phyloP scores from a whole-genome alignment of 345 rosid species.

The sweet orange (Citrus sinensis) region DVS_A1.0 CM039163.1:9539001-9539500 shows the following conservation, averaged over 20 bases:
- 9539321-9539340: neutral
- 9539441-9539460: constrained; percentile 6
- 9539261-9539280: neutral
- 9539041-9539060: neutral
- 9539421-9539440: constrained; percentile 8
- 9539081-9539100: constrained; percentile 10
- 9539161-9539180: constrained; percentile 69
- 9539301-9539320: neutral
- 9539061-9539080: neutral
- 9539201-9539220: constrained; percentile 67
- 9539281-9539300: neutral
- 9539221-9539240: constrained; percentile 83
- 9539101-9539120: constrained; percentile 58
- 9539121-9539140: constrained; percentile 96
- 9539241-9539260: constrained; percentile 7
- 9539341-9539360: neutral
- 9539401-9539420: constrained; percentile 6
- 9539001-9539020: neutral
- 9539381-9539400: neutral
- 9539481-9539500: constrained; percentile 95
- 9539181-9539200: constrained; percentile 64
- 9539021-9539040: neutral
- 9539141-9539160: constrained; percentile 84
- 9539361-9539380: neutral
- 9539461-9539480: constrained; percentile 91